Percentiles rank a stretch among this genome's conserved stretches.
Conservation (phyloP, 768 basidiomycete genomes). For the Lactarius quietus region DNA sequence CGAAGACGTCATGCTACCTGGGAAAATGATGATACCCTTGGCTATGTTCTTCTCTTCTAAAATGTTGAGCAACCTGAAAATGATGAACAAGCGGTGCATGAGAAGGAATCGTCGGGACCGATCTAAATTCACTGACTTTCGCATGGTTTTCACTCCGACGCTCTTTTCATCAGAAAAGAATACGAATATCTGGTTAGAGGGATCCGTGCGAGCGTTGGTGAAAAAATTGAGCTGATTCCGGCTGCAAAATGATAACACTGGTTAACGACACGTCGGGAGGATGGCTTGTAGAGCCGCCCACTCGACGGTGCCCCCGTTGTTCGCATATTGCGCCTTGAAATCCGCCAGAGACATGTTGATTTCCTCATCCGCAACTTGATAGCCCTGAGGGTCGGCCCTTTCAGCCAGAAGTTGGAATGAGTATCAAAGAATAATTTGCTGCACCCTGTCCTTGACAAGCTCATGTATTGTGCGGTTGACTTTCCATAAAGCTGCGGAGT, state of each 20-base stretch:
- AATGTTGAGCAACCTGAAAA: slow-evolving; percentile 75
- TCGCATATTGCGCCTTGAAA: slow-evolving; percentile 73
- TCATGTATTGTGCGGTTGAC: slow-evolving; percentile 96
- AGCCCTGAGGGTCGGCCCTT: slow-evolving; percentile 60
- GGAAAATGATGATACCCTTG: slow-evolving; percentile 92
- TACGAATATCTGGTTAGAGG: slow-evolving; percentile 80
- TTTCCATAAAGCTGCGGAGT: slow-evolving; percentile 89
- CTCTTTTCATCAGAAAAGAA: slow-evolving; percentile 96
- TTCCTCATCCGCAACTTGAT: slow-evolving; percentile 91
- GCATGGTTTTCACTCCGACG: slow-evolving; percentile 96
- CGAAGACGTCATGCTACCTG: slow-evolving; percentile 94
- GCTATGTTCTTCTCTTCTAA: slow-evolving; percentile 89
- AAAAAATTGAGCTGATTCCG: slow-evolving; percentile 89
- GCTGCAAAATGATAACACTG: slow-evolving; percentile 41
- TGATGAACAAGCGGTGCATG: slow-evolving; percentile 1
- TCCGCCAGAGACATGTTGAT: slow-evolving; percentile 79
- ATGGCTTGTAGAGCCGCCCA: slow-evolving; percentile 41
- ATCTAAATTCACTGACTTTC: slow-evolving; percentile 62
- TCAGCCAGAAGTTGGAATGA: slow-evolving; percentile 23
- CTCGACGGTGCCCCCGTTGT: slow-evolving; percentile 77
- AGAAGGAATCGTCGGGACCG: neutral
- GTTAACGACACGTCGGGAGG: neutral
- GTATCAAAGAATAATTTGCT: slow-evolving; percentile 30
- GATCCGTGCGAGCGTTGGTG: slow-evolving; percentile 65
- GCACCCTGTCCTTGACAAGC: slow-evolving; percentile 89